Evolutionary conservation across 495 filamentous ascomycete genomes (phyloP), one percentile per base, ranked within the genome.

Genomic region (Lentithecium fluviatile): DNA sequence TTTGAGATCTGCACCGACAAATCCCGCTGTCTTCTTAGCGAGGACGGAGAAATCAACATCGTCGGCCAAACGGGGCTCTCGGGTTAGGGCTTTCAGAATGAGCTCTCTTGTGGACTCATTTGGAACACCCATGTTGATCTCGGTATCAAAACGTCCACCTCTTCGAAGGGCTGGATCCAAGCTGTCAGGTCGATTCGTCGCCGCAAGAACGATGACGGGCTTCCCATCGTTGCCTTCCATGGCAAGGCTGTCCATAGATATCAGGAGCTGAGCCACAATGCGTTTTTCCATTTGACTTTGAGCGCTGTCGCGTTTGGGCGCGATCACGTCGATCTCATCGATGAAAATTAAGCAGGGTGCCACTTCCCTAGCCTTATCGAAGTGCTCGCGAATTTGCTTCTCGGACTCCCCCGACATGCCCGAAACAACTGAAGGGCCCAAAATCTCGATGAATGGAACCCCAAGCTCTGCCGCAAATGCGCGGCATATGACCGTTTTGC

Each of bases 381-480:
- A 97, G 55, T 91, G 80, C 56, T 97, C 92, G 29, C 93, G 81
- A 48, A 98, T 83, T 56, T 91, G 91, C 77, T 95, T 95, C 74
- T 98, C 94, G 0, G 90, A 96, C 68, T 97, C 93, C 64, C 93
- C 93, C 15, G 91, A 96, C 87, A 96, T 96, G 1, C 94, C 93
- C 17, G 89, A 90, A 0, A 97, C 86, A 17, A 97, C 81, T 0
- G 90, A 92, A 11, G 94, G 91, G 0, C 90, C 94, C 2, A 90
- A 90, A 13, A 97, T 85, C 2, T 91, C 84, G 52, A 97, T 87
- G 71, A 93, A 97, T 0, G 92, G 86, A 12, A 94, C 83, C 2
- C 88, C 90, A 23, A 96, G 77, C 57, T 88, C 86, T 15, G 90
- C 88, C 5, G 93, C 94, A 70, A 93, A 89, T 1, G 93, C 93